Percentiles rank a stretch among this genome's conserved stretches.
Conservation (phyloP, 2,329 filamentous ascomycete genomes). For the Beauveria sp. region DNA sequence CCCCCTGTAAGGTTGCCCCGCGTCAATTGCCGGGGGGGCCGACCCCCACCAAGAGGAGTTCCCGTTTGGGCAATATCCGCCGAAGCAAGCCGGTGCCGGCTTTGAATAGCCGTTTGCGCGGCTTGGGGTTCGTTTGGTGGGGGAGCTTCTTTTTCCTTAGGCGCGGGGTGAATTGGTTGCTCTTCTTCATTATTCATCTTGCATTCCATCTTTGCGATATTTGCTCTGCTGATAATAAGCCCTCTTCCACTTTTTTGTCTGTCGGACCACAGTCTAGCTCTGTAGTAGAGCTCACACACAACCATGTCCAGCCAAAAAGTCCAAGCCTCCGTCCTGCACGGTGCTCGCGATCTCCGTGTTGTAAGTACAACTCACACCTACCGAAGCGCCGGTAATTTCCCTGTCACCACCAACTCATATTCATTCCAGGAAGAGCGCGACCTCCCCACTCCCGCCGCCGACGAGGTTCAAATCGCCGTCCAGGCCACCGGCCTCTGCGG, state of each 20-base stretch:
- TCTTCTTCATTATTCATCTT: not conserved
- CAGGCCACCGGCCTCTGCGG: slow-evolving; percentile 59
- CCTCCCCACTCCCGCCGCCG: slow-evolving; percentile 43
- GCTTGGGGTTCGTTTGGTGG: not conserved
- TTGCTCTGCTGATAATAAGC: not conserved
- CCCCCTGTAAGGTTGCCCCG: not conserved
- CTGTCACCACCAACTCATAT: too few species aligned
- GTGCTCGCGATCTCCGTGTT: not conserved
- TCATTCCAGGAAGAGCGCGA: slow-evolving; percentile 42
- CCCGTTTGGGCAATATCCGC: slow-evolving; percentile 6
- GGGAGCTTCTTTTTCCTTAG: not conserved
- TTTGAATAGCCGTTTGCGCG: slow-evolving; percentile 6
- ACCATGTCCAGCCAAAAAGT: slow-evolving; percentile 20
- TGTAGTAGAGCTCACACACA: not conserved
- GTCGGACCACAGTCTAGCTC: not conserved
- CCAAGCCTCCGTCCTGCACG: slow-evolving; percentile 37
- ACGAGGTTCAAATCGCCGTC: slow-evolving; percentile 54
- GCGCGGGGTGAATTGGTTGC: not conserved
- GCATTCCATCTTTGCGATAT: not conserved
- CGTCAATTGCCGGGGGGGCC: slow-evolving; percentile 8
- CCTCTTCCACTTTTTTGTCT: too few species aligned
- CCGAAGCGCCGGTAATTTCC: too few species aligned
- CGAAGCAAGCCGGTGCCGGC: not conserved
- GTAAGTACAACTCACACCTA: slow-evolving; percentile 9
- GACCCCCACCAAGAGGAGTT: not conserved